Base-by-base conservation (phyloP, 2,329 filamentous ascomycete species). In the Cladosporium sphaerospermum region DNA sequence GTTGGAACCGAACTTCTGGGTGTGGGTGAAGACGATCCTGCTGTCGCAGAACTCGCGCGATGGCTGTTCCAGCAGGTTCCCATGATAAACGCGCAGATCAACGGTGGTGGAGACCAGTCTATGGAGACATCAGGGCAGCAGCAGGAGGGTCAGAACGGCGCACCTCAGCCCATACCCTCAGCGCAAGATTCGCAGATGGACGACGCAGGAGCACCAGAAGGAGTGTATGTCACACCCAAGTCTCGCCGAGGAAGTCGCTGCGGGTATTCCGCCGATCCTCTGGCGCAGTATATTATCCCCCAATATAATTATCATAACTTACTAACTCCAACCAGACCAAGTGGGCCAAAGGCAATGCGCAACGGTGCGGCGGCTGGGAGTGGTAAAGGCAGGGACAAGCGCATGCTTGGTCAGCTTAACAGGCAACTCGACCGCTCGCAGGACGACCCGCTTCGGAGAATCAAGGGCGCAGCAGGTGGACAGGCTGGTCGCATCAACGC, bases 21-120 rank as follows among this genome's bases (percentile, higher is more conserved):
- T 54, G 80, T 96, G 4, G 83, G 83, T 2, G 84, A 89, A 44
- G 90, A 95, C 56, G 92, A 96, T 62, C 83, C 86, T 47, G 85
- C 84, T 59, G 89, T 89, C 7, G 82, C 81, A 57, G 85, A 91
- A 52, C 97, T 99, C 67, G 84, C 91, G 57, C 80, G 79, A 67
- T 99, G 93, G 93, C 76, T 99, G n/a, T 97, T 97, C 67, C 82
- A 90, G 52, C 87, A 95, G 68, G 85, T 96, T 56, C 82, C 86
- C 43, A 59, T 74, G 10, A 75, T 93, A 57, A 83, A 85, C 64
- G 74, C 75, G 45, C 82, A 85, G 67, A 64, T 84, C 55, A 84
- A 83, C 59, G 80, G 80, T 19, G 70, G 64, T 13, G 60, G 33
- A 40, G 56, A 53, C 37, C 48, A 56, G 40, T 45, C 45, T 41